Conservation (phyloP, 1,284 basidiomycete genomes). For the Ustilago esculenta region DNA sequence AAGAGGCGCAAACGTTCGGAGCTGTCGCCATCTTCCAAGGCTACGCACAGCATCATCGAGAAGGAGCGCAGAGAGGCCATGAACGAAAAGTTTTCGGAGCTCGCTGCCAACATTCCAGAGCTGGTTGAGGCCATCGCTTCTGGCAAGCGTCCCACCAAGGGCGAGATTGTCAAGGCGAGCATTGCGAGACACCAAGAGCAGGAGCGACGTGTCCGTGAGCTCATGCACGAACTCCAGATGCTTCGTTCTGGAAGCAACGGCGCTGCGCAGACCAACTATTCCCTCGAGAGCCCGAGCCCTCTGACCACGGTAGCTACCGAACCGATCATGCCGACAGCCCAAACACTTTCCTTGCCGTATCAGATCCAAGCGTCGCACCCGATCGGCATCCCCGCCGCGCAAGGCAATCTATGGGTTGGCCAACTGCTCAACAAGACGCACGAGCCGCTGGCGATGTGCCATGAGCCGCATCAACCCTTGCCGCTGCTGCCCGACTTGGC, state of each 20-base stretch:
- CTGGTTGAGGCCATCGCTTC: slow-evolving; percentile 35
- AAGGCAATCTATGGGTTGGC: slow-evolving; percentile 36
- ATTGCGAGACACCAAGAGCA: slow-evolving; percentile 42
- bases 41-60: slow-evolving; percentile 48
- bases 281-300: slow-evolving; percentile 15
- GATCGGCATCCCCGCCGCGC: slow-evolving; percentile 6
- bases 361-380: slow-evolving; percentile 38
- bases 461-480: slow-evolving; percentile 10
- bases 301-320: slow-evolving; percentile 4
- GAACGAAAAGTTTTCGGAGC: slow-evolving; percentile 49
- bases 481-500: slow-evolving; percentile 17
- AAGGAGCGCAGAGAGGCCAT: slow-evolving; percentile 48
- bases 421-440: slow-evolving; percentile 36
- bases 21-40: slow-evolving; percentile 45
- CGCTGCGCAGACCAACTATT: background rate
- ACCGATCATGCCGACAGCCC: slow-evolving; percentile 13
- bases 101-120: slow-evolving; percentile 43
- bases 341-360: slow-evolving; percentile 20
- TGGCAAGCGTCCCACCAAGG: slow-evolving; percentile 45
- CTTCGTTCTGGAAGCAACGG: slow-evolving; percentile 15
- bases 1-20: slow-evolving; percentile 42
- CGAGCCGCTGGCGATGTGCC: slow-evolving; percentile 7
- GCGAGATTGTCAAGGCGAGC: slow-evolving; percentile 51
- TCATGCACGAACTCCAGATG: slow-evolving; percentile 33
- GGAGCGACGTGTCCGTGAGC: slow-evolving; percentile 34